phyloP scores from a whole-genome alignment of 305 asterid species.

The Lippia alba region DNA sequence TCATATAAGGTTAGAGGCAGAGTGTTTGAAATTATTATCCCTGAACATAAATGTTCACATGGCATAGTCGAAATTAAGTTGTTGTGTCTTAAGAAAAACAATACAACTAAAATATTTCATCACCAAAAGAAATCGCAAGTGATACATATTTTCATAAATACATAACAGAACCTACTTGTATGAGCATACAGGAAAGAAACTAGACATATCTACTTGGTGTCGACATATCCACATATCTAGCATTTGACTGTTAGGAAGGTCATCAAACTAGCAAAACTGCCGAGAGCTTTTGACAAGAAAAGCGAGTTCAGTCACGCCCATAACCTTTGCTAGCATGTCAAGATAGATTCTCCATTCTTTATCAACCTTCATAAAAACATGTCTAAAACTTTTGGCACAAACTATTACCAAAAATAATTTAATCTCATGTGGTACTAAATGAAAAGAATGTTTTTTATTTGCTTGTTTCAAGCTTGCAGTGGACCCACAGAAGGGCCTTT shows the following conservation, averaged over 20 bases:
- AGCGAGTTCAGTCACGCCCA: neutral
- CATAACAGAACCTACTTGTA: neutral
- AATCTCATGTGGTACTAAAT: neutral
- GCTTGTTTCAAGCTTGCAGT: conserved; percentile 13
- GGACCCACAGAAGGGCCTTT: neutral
- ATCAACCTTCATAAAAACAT: neutral
- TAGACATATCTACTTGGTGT: too few species aligned
- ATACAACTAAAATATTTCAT: too few species aligned
- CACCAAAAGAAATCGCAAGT: neutral
- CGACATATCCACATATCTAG: conserved; percentile 6
- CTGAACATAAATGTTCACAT: neutral
- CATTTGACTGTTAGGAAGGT: conserved; percentile 4
- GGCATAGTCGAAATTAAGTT: neutral
- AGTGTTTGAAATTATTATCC: neutral
- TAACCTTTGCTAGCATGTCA: neutral
- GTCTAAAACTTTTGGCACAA: neutral
- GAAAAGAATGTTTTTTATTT: neutral
- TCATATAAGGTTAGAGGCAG: neutral
- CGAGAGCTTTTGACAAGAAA: conserved; percentile 7
- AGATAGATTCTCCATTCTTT: neutral
- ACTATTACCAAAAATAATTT: neutral
- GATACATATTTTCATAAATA: neutral
- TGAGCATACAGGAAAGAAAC: neutral
- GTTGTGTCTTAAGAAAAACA: neutral
- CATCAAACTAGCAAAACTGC: conserved; percentile 8